Evolutionary conservation across 2,329 filamentous ascomycete genomes (phyloP).

Genomic region (Aspergillus pseudonomiae): DNA sequence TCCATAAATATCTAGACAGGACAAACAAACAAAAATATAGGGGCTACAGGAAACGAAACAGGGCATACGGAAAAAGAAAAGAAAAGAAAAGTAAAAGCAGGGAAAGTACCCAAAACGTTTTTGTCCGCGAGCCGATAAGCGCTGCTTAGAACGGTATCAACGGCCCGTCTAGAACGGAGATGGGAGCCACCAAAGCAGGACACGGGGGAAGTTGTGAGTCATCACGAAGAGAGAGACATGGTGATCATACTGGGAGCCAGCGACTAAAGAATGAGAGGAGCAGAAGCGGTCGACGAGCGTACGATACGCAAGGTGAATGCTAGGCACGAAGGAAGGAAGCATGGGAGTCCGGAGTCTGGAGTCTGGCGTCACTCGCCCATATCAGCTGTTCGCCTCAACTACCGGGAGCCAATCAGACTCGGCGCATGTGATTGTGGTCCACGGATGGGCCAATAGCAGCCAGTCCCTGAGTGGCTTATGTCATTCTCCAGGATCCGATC

Average conservation of each 20-base stretch:
- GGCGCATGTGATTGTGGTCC: constrained; percentile 21
- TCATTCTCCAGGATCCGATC: constrained; percentile 11
- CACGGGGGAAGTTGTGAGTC: constrained; percentile 6
- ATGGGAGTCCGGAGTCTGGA: constrained; percentile 6
- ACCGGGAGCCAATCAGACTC: constrained; percentile 21
- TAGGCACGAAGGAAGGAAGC: constrained; percentile 14
- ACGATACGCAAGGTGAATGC: constrained; percentile 16
- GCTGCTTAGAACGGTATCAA: constrained; percentile 7
- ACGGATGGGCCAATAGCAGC: constrained; percentile 10
- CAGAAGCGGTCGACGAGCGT: constrained; percentile 15
- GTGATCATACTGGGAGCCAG: constrained; percentile 1
- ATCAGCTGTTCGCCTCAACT: constrained; percentile 24
- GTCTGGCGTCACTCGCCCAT: constrained; percentile 30
- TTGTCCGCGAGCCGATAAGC: constrained; percentile 18
- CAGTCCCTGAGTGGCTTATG: constrained; percentile 12
- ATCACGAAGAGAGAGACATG: constrained; percentile 15
- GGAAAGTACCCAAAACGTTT: constrained; percentile 10
- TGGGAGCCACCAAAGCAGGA: constrained; percentile 16
- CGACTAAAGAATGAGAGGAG: constrained; percentile 11
- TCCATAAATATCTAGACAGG: neutral
- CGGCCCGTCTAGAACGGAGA: constrained; percentile 2
- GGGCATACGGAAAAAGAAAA: neutral
- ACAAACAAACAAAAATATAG: constrained; percentile 4
- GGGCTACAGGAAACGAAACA: neutral
- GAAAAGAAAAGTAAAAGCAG: neutral